These are phyloP conservation scores for Marvania coccoides DNA, from an alignment of 139 green algal species.

Conservation along the genomic window DNA sequence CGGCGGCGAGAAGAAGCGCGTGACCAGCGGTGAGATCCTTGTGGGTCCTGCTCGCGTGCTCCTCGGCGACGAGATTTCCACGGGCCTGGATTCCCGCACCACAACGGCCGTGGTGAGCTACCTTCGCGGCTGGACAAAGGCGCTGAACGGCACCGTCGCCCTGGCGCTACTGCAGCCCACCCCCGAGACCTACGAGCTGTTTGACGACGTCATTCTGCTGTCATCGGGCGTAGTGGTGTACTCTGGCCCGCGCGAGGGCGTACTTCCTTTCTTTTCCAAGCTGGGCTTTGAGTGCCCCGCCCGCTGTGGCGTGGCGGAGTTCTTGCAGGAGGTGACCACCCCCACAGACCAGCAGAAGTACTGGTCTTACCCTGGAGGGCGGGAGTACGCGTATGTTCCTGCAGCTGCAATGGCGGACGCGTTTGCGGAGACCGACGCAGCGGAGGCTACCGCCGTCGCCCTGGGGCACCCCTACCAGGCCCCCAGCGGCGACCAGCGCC, in stretches of 20 bases:
- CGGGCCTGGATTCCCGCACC: constrained; percentile 36
- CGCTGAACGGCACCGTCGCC: constrained; percentile 27
- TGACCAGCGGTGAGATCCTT: constrained; percentile 61
- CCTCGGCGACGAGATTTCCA: constrained; percentile 49
- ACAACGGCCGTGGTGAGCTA: constrained; percentile 23
- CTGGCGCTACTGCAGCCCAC: constrained; percentile 47
- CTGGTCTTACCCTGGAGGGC: not conserved
- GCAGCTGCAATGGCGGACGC: not conserved
- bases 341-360: not conserved
- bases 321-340: constrained; percentile 68
- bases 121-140: constrained; percentile 18
- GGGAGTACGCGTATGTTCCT: not conserved
- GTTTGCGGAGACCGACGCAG: not conserved
- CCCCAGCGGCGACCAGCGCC: not conserved
- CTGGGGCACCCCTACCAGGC: not conserved
- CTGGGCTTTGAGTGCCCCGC: constrained; percentile 44
- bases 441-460: not conserved
- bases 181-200: constrained; percentile 47
- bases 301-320: constrained; percentile 59
- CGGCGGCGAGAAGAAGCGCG: constrained; percentile 45
- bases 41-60: constrained; percentile 35
- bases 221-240: constrained; percentile 39
- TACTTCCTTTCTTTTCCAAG: constrained; percentile 55
- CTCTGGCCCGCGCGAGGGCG: constrained; percentile 33
- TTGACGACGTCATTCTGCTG: constrained; percentile 27